phyloP scores from a whole-genome alignment of 768 basidiomycete genomes.

The Suillus weaverae region DNA sequence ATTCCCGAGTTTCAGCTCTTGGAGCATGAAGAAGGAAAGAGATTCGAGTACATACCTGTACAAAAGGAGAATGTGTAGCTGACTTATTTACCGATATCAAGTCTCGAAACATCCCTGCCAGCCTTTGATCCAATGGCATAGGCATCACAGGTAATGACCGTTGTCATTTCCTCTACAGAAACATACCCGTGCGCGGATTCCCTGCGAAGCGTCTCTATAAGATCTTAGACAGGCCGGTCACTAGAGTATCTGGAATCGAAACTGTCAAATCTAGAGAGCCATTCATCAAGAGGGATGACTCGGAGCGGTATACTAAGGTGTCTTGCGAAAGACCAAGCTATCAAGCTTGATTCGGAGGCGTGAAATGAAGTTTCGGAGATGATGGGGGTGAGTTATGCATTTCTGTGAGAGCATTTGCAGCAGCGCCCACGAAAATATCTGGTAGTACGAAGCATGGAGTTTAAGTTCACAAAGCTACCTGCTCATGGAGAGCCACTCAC shows the following conservation, averaged over 20 bases:
- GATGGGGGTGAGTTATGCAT: slow-evolving; percentile 14
- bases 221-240: not conserved
- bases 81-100: not conserved
- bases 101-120: not conserved
- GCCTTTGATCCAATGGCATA: slow-evolving; percentile 1
- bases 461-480: slow-evolving; percentile 17
- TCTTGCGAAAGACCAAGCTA: slow-evolving; percentile 2
- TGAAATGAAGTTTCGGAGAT: slow-evolving; percentile 12
- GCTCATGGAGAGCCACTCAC: slow-evolving; percentile 20
- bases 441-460: not conserved
- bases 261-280: slow-evolving; percentile 10
- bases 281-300: slow-evolving; percentile 14
- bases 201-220: not conserved
- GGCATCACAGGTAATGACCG: not conserved
- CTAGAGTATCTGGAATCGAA: not conserved
- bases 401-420: slow-evolving; percentile 16
- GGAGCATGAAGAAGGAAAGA: slow-evolving; percentile 35
- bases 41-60: slow-evolving; percentile 9
- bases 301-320: slow-evolving; percentile 10
- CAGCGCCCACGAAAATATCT: slow-evolving; percentile 18
- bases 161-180: not conserved
- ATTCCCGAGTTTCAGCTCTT: slow-evolving; percentile 38
- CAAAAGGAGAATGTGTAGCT: not conserved
- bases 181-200: not conserved
- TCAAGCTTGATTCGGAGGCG: slow-evolving; percentile 14